Conservation (phyloP, 495 filamentous ascomycete genomes). For the Talaromyces liani region DNA sequence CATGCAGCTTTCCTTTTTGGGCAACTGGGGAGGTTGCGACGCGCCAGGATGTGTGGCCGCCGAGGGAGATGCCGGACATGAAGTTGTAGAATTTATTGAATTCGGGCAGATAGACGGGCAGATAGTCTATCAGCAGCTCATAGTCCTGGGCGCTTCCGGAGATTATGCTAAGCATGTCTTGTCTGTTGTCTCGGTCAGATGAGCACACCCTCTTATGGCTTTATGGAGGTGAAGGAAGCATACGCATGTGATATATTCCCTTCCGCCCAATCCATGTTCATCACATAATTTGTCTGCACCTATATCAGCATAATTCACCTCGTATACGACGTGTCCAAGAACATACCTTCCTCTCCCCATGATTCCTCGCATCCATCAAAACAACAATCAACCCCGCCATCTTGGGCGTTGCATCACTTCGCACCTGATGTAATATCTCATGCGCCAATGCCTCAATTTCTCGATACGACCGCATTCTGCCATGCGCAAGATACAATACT, state of each 20-base stretch:
- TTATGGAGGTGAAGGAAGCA: not conserved
- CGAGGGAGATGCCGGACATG: slow-evolving; percentile 9
- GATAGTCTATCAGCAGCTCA: slow-evolving; percentile 5
- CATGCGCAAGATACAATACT: slow-evolving; percentile 4
- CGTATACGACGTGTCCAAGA: not conserved
- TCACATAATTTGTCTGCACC: not conserved
- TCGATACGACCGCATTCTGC: not conserved
- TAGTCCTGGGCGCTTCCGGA: slow-evolving; percentile 2
- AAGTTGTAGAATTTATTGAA: slow-evolving; percentile 8
- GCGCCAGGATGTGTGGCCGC: slow-evolving; percentile 8
- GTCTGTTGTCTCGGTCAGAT: not conserved
- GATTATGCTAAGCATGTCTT: slow-evolving; percentile 3
- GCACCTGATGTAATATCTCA: not conserved
- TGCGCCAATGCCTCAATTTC: slow-evolving; percentile 2
- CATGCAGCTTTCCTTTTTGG: not conserved
- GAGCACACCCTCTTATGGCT: too few relatives aligned
- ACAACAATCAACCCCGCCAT: slow-evolving; percentile 9
- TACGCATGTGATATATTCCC: slow-evolving; percentile 8
- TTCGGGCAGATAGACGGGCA: not conserved
- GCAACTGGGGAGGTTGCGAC: not conserved
- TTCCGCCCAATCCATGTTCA: not conserved
- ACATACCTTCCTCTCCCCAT: slow-evolving; percentile 7
- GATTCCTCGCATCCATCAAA: slow-evolving; percentile 5
- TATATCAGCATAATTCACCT: not conserved
- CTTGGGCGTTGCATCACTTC: not conserved